These are phyloP conservation scores for Aspergillus niger DNA, from an alignment of 2,329 filamentous ascomycete genomes.

Conservation along the genomic window DNA sequence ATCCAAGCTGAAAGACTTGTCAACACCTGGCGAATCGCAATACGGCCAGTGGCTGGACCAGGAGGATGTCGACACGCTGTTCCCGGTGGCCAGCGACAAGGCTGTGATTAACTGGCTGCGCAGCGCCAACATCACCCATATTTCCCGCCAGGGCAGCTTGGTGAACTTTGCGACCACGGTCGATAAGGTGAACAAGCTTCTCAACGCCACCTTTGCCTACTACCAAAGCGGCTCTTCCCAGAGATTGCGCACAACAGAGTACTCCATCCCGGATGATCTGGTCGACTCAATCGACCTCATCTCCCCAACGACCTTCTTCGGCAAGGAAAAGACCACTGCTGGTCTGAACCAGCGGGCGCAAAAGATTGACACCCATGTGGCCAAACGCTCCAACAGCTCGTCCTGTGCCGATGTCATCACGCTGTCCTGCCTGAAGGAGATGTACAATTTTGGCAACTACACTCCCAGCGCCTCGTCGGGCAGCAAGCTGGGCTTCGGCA, in stretches of 20 bases:
- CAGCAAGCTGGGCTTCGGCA: conserved; percentile 54
- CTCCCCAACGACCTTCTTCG: conserved; percentile 56
- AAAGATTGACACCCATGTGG: not conserved
- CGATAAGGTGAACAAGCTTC: conserved; percentile 47
- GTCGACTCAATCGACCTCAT: conserved; percentile 49
- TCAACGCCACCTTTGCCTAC: conserved; percentile 53
- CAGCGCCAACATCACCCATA: conserved; percentile 38
- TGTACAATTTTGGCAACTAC: conserved; percentile 55
- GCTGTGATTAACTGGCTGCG: conserved; percentile 50
- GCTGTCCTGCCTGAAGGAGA: conserved; percentile 51
- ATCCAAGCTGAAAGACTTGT: conserved; percentile 43
- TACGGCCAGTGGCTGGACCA: conserved; percentile 55
- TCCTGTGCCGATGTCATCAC: conserved; percentile 39
- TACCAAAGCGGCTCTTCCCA: conserved; percentile 41
- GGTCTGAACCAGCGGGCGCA: not conserved
- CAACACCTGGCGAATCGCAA: conserved; percentile 49
- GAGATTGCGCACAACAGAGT: conserved; percentile 48
- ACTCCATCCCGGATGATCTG: conserved; percentile 45
- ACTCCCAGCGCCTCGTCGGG: conserved; percentile 47
- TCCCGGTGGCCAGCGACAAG: conserved; percentile 41
- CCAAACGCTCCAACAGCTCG: conserved; percentile 5
- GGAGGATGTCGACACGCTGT: conserved; percentile 47
- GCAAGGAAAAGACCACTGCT: conserved; percentile 31
- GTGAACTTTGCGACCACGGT: conserved; percentile 49
- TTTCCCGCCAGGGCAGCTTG: conserved; percentile 44